phyloP scores from a whole-genome alignment of 148 eudicot species.

The Rhododendron henanense region DNA sequence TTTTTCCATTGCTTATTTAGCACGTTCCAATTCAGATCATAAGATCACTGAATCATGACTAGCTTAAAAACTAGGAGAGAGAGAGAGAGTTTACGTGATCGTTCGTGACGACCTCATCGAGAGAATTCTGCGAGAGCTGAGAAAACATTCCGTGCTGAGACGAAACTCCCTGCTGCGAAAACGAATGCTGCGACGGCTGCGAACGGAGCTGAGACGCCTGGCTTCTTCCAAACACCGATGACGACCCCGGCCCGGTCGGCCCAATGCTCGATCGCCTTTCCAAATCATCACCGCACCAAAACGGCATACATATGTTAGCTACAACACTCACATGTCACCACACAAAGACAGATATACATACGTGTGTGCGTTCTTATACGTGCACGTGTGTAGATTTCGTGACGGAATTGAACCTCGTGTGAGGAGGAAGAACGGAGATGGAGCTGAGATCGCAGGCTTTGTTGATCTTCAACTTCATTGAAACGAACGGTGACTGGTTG shows the following conservation, averaged over 20 bases:
- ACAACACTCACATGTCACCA: neutral
- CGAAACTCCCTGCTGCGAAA: conserved; percentile 86
- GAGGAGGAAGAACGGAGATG: conserved; percentile 92
- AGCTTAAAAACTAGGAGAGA: neutral
- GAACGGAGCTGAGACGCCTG: conserved; percentile 42
- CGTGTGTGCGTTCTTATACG: neutral
- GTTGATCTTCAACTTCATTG: conserved; percentile 88
- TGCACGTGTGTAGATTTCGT: neutral
- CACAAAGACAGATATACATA: neutral
- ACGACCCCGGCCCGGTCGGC: conserved; percentile 33
- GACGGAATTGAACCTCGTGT: conserved; percentile 45
- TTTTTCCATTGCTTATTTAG: neutral
- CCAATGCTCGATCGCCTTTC: conserved; percentile 48
- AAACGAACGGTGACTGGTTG: neutral
- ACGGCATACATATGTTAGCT: neutral
- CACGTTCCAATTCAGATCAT: neutral
- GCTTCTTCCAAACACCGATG: conserved; percentile 36
- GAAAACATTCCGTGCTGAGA: conserved; percentile 80
- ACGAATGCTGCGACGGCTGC: conserved; percentile 73
- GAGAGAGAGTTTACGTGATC: conserved; percentile 43
- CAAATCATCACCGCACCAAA: conserved; percentile 11
- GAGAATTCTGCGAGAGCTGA: conserved; percentile 80
- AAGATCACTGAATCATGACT: neutral
- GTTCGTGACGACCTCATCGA: conserved; percentile 47
- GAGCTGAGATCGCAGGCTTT: conserved; percentile 95